A percentile compares a stretch with the other conserved stretches of the same genome.
Conservation (phyloP, 192 early-diverging fungal species). For the Helicostylum pulchrum region DNA sequence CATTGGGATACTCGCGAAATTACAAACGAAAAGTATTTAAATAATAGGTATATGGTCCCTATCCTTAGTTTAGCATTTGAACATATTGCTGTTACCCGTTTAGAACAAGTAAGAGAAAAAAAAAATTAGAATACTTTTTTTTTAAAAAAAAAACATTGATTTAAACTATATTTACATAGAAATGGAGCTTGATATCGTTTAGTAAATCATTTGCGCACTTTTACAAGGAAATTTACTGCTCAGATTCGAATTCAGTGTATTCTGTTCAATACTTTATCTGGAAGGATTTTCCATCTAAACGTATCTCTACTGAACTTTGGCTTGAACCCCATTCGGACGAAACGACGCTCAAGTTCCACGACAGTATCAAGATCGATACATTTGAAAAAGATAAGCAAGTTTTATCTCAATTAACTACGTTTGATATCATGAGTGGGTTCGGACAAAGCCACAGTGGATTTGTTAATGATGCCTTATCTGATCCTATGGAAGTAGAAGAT, state of each 20-base stretch:
- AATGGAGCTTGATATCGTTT: conserved; percentile 38
- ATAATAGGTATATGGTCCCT: conserved; percentile 27
- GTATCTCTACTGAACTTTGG: conserved; percentile 53
- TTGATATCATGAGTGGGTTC: conserved; percentile 50
- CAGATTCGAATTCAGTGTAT: conserved; percentile 7
- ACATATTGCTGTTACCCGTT: conserved; percentile 43
- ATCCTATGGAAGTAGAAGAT: not conserved
- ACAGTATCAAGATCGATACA: not conserved
- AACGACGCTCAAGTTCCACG: not conserved
- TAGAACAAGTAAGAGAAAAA: conserved; percentile 34
- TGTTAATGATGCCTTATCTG: not conserved
- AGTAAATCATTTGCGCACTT: conserved; percentile 39
- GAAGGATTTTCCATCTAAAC: conserved; percentile 36
- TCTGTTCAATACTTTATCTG: conserved; percentile 52
- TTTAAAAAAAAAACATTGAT: not conserved
- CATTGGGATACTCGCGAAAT: conserved; percentile 49
- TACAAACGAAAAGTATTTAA: conserved; percentile 28
- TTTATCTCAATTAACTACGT: conserved; percentile 52
- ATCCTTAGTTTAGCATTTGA: conserved; percentile 51
- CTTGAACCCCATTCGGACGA: conserved; percentile 42
- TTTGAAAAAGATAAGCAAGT: conserved; percentile 35
- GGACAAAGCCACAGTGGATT: conserved; percentile 26
- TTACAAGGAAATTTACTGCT: conserved; percentile 43
- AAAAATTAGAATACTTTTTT: not conserved
- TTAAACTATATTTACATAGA: not conserved